A percentile compares a stretch with the other conserved stretches of the same genome.
These are phyloP conservation scores for Aphanomyces stellatus DNA, from an alignment of 352 stramenopile species.

Conservation along the genomic window DNA sequence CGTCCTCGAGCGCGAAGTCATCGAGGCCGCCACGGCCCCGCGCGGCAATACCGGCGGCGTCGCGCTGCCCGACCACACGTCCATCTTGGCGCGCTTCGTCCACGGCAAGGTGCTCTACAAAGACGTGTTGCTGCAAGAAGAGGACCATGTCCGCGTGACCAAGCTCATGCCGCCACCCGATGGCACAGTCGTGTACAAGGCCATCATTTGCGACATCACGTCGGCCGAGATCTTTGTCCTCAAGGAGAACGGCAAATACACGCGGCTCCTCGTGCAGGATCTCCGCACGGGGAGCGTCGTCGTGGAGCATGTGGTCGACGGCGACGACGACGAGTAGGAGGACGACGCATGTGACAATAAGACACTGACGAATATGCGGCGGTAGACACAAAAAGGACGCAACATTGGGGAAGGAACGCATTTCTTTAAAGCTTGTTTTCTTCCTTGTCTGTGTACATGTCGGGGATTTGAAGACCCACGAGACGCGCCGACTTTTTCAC, in stretches of 20 bases:
- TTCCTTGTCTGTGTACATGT: constrained; percentile 57
- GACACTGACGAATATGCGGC: not conserved
- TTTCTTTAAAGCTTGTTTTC: constrained; percentile 27
- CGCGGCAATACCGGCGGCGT: not conserved
- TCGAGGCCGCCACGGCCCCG: not conserved
- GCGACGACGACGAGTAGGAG: constrained; percentile 38
- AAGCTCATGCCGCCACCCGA: not conserved
- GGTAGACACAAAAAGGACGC: too few species aligned
- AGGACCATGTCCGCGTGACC: constrained; percentile 53
- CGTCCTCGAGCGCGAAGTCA: not conserved
- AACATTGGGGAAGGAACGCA: not conserved
- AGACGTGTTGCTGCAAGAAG: constrained; percentile 67
- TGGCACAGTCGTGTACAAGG: constrained; percentile 35
- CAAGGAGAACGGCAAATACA: constrained; percentile 73
- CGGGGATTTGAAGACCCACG: constrained; percentile 65
- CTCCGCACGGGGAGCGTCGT: constrained; percentile 52
- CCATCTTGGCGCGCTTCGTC: constrained; percentile 24
- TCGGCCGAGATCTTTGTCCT: constrained; percentile 67
- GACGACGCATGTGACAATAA: too few species aligned
- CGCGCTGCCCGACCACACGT: constrained; percentile 19
- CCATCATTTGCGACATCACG: constrained; percentile 60
- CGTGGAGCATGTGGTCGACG: constrained; percentile 43
- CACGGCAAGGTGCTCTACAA: constrained; percentile 71
- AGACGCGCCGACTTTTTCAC: constrained; percentile 65
- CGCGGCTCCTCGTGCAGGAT: constrained; percentile 64